These are phyloP conservation scores for Fusarium duplospermum DNA, from an alignment of 2,329 filamentous ascomycete genomes.

Conservation along the genomic window DNA sequence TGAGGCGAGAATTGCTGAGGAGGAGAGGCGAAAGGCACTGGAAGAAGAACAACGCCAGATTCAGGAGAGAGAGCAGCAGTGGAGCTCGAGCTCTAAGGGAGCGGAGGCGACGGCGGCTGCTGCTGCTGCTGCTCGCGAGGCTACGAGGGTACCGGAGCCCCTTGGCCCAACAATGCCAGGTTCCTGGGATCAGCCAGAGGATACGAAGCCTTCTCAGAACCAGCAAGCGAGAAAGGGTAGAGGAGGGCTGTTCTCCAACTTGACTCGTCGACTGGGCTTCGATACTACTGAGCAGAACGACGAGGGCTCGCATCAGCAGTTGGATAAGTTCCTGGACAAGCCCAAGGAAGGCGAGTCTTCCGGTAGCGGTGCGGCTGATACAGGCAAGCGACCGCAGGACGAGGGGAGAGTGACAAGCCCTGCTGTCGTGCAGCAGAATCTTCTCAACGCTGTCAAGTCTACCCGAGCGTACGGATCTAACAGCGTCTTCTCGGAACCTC, in stretches of 20 bases:
- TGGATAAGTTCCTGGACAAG: constrained; percentile 57
- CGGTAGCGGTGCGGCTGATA: constrained; percentile 20
- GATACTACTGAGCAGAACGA: constrained; percentile 61
- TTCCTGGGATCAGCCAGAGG: constrained; percentile 76
- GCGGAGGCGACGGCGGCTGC: constrained; percentile 52
- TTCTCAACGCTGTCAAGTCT: constrained; percentile 82
- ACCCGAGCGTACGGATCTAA: constrained; percentile 82
- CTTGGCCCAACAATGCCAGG: constrained; percentile 74
- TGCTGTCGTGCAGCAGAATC: constrained; percentile 73
- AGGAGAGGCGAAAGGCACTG: constrained; percentile 78
- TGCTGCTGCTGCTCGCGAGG: constrained; percentile 54
- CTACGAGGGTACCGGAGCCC: constrained; percentile 55
- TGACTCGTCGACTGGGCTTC: constrained; percentile 76
- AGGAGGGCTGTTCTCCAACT: constrained; percentile 74
- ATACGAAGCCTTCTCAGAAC: constrained; percentile 48
- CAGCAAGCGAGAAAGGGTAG: constrained; percentile 57
- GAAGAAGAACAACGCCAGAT: constrained; percentile 79
- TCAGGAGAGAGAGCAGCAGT: constrained; percentile 64
- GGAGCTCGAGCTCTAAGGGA: constrained; percentile 47
- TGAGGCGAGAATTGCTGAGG: constrained; percentile 88
- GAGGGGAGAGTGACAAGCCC: constrained; percentile 69
- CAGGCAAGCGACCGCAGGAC: constrained; percentile 47
- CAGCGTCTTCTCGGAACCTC: constrained; percentile 77
- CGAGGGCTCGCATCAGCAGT: constrained; percentile 55
- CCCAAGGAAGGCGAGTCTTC: constrained; percentile 37